A percentile compares a stretch with the other conserved stretches of the same genome.
These are phyloP conservation scores for Lactarius trivialis DNA, from an alignment of 768 basidiomycete genomes.

Conservation along the genomic window DNA sequence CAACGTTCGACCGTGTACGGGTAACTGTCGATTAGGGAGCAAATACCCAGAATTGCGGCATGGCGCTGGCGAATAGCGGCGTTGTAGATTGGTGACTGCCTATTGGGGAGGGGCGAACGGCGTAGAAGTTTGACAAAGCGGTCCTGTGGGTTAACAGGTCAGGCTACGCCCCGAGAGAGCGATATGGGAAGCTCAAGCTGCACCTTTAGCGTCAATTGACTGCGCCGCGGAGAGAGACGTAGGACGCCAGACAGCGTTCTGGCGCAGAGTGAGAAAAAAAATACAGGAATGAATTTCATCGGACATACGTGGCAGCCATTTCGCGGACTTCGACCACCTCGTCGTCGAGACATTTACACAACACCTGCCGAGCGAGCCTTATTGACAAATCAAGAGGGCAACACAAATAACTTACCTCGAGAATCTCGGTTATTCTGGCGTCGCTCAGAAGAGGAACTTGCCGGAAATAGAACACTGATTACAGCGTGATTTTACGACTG, in stretches of 20 bases:
- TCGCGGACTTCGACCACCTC: constrained; percentile 86
- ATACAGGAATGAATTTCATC: neutral
- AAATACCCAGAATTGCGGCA: constrained; percentile 90
- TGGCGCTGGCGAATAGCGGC: constrained; percentile 72
- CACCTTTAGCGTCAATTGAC: constrained; percentile 67
- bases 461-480: constrained; percentile 77
- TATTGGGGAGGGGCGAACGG: constrained; percentile 56
- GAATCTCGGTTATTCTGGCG: constrained; percentile 65
- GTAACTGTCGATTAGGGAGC: constrained; percentile 88
- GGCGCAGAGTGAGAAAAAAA: neutral
- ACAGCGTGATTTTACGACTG: neutral
- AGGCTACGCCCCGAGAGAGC: constrained; percentile 28
- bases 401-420: constrained; percentile 49
- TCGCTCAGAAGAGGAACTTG: constrained; percentile 78
- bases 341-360: constrained; percentile 77
- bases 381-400: neutral
- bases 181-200: constrained; percentile 25
- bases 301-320: constrained; percentile 73
- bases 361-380: constrained; percentile 40
- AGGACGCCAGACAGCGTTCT: constrained; percentile 80
- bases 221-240: constrained; percentile 71
- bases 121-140: constrained; percentile 75
- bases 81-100: constrained; percentile 61
- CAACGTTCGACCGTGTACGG: constrained; percentile 95
- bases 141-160: constrained; percentile 37